Evolutionary conservation across 1,284 basidiomycete species (phyloP).

Genomic region (Apiotrichum gamsii): DNA sequence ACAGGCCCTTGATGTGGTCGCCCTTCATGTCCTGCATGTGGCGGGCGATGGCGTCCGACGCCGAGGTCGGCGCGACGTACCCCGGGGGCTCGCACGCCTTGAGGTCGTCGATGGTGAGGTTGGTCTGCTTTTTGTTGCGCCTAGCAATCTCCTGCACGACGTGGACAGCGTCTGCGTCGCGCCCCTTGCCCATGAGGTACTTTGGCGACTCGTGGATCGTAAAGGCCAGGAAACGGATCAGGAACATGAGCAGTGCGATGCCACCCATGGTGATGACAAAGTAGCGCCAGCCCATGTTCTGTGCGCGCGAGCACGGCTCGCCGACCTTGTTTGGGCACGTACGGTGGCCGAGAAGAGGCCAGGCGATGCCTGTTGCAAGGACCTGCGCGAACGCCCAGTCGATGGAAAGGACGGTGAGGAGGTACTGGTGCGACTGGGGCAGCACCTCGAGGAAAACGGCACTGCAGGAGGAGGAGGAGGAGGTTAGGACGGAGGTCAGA

Average conservation of each 20-base stretch:
- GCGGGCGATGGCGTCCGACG: slow-evolving; percentile 22
- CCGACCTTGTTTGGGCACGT: slow-evolving; percentile 11
- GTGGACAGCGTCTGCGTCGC: slow-evolving; percentile 56
- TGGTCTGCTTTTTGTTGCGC: slow-evolving; percentile 53
- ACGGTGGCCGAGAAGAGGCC: slow-evolving; percentile 27
- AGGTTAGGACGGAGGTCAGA: no score
- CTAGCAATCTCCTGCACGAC: slow-evolving; percentile 51
- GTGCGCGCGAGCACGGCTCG: slow-evolving; percentile 17
- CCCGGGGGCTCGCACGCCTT: slow-evolving; percentile 35
- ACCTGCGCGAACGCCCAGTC: slow-evolving; percentile 60
- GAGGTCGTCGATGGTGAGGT: slow-evolving; percentile 53
- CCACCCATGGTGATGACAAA: slow-evolving; percentile 53
- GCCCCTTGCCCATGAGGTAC: slow-evolving; percentile 52
- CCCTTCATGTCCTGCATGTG: slow-evolving; percentile 48
- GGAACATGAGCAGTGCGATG: slow-evolving; percentile 49
- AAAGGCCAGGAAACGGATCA: slow-evolving; percentile 41
- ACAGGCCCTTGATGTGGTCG: slow-evolving; percentile 54
- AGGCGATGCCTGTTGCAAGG: slow-evolving; percentile 28
- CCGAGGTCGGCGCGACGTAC: slow-evolving; percentile 13
- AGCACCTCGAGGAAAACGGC: slow-evolving; percentile 58
- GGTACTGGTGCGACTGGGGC: slow-evolving; percentile 53
- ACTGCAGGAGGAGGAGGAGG: no score
- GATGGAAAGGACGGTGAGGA: slow-evolving; percentile 58
- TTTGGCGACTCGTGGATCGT: slow-evolving; percentile 56
- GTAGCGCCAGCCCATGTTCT: slow-evolving; percentile 48